phyloP scores from a whole-genome alignment of 2,329 filamentous ascomycete species.

The Aspergillus puulaauensis region DNA sequence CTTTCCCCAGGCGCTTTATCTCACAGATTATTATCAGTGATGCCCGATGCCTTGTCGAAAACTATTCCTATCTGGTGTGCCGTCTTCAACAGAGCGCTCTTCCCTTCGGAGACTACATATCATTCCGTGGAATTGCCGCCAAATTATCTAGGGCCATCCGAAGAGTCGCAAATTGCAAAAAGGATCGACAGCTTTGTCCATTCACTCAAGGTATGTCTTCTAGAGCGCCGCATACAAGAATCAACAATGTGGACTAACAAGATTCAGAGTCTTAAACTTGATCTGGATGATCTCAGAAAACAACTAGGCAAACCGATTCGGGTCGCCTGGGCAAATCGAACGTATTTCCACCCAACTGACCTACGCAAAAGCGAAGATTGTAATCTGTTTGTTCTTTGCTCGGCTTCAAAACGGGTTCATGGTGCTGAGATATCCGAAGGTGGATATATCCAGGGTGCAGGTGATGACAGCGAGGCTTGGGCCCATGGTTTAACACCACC shows the following conservation, averaged over 20 bases:
- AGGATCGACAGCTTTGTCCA: slow-evolving; percentile 57
- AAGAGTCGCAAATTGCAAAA: slow-evolving; percentile 74
- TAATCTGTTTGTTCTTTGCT: slow-evolving; percentile 78
- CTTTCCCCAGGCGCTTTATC: slow-evolving; percentile 12
- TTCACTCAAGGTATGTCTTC: slow-evolving; percentile 43
- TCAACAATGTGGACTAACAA: slow-evolving; percentile 3
- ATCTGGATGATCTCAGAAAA: slow-evolving; percentile 54
- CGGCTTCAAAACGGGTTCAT: slow-evolving; percentile 70
- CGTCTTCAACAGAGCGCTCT: slow-evolving; percentile 77
- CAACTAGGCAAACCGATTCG: slow-evolving; percentile 70
- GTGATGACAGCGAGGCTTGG: slow-evolving; percentile 95
- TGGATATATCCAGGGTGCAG: slow-evolving; percentile 90
- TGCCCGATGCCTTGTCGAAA: slow-evolving; percentile 93
- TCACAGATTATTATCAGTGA: slow-evolving; percentile 51
- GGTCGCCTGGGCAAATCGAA: slow-evolving; percentile 77
- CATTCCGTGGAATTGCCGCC: slow-evolving; percentile 69
- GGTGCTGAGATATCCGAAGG: slow-evolving; percentile 68
- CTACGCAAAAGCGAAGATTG: slow-evolving; percentile 53
- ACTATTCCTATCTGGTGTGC: slow-evolving; percentile 93
- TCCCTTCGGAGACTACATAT: slow-evolving; percentile 54
- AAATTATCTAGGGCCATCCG: slow-evolving; percentile 69
- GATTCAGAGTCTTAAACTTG: slow-evolving; percentile 59
- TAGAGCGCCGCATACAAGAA: neutral
- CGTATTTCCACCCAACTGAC: slow-evolving; percentile 53
- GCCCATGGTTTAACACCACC: slow-evolving; percentile 73